phyloP scores from a whole-genome alignment of 305 asterid species.

The Salvia sclarea region DNA sequence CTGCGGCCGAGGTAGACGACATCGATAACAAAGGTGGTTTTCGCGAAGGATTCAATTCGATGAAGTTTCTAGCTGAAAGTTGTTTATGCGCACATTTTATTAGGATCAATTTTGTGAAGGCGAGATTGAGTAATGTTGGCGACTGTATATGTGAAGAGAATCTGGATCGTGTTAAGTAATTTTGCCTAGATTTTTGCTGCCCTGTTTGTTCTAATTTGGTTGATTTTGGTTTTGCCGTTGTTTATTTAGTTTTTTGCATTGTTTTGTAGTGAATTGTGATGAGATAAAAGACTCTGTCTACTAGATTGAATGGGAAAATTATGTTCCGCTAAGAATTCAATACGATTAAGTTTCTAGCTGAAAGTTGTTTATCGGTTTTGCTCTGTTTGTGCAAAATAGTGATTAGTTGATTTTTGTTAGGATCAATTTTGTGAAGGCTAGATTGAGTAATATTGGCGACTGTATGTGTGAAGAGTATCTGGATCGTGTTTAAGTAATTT shows the following conservation, averaged over 20 bases:
- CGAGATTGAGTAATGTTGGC: background rate
- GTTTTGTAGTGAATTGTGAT: too few relatives aligned
- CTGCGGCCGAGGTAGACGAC: constrained; percentile 43
- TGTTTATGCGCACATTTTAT: background rate
- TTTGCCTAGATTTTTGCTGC: background rate
- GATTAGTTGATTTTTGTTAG: too few relatives aligned
- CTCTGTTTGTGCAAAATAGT: too few relatives aligned
- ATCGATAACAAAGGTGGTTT: constrained; percentile 58
- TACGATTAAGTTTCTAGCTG: background rate
- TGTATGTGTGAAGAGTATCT: background rate
- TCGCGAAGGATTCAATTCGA: background rate
- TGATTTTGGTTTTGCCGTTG: too few relatives aligned
- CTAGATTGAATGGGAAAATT: background rate
- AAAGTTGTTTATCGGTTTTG: too few relatives aligned
- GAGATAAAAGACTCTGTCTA: too few relatives aligned
- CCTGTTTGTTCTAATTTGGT: too few relatives aligned
- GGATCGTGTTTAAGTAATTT: background rate
- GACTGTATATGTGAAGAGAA: background rate
- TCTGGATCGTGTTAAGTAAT: background rate
- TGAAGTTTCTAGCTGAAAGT: background rate
- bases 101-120: background rate
- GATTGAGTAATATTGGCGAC: background rate
- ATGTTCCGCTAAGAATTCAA: background rate
- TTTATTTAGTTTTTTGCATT: too few relatives aligned
- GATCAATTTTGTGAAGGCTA: background rate